Evolutionary conservation across 2,329 filamentous ascomycete genomes (phyloP).

Genomic region (Ophiostoma novo-ulmi): DNA sequence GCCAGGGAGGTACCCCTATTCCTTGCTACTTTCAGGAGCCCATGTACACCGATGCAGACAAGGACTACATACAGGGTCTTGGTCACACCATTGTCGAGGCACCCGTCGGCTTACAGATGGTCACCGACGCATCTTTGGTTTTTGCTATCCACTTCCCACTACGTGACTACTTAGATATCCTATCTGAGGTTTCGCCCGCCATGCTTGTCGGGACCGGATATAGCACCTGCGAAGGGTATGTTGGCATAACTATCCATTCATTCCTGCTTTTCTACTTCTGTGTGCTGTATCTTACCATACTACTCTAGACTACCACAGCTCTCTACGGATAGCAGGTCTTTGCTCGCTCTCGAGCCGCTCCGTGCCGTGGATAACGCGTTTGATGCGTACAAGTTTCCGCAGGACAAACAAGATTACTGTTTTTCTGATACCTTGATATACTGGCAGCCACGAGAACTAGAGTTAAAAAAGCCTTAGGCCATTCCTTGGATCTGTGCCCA

Average conservation of each 20-base stretch:
- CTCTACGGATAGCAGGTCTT: background rate
- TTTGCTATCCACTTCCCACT: constrained; percentile 60
- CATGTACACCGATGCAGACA: constrained; percentile 45
- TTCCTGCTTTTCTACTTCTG: background rate
- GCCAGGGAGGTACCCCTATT: constrained; percentile 33
- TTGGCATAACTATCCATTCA: constrained; percentile 14
- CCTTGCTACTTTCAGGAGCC: constrained; percentile 52
- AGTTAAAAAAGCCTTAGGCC: background rate
- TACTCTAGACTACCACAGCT: constrained; percentile 21
- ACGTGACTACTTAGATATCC: constrained; percentile 47
- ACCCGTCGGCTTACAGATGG: constrained; percentile 48
- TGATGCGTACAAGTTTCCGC: constrained; percentile 36
- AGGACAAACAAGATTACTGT: constrained; percentile 36
- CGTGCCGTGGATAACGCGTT: constrained; percentile 28
- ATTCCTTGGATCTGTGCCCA: no score
- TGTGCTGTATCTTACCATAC: background rate
- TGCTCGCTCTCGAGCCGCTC: constrained; percentile 13
- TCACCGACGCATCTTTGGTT: constrained; percentile 48
- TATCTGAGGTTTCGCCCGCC: constrained; percentile 44
- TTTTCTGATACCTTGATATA: constrained; percentile 42
- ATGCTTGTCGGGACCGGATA: constrained; percentile 55
- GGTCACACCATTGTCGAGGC: constrained; percentile 49
- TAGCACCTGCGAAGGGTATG: constrained; percentile 48
- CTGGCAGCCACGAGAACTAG: constrained; percentile 30
- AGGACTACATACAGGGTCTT: constrained; percentile 49